Evolutionary conservation across 1,139 yeast genomes (phyloP).

Genomic region (Debaryomyces robertsiae): DNA sequence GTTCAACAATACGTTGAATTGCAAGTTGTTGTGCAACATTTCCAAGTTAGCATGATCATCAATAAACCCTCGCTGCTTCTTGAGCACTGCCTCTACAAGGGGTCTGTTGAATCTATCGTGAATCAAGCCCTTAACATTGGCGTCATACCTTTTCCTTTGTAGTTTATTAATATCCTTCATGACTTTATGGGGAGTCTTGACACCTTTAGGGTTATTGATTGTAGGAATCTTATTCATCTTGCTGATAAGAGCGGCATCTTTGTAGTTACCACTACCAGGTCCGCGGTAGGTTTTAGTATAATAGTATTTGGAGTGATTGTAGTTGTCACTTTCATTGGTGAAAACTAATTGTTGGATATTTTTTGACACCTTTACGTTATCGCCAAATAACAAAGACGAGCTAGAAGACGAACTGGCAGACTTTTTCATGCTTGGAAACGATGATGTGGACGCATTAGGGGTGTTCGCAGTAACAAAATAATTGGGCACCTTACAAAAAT

Average conservation of each 20-base stretch:
- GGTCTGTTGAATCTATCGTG: constrained; percentile 38
- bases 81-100: constrained; percentile 33
- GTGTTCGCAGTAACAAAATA: constrained; percentile 38
- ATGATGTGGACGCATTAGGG: constrained; percentile 13
- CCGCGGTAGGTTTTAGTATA: constrained; percentile 47
- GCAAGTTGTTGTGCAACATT: constrained; percentile 47
- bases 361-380: constrained; percentile 32
- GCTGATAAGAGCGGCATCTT: constrained; percentile 47
- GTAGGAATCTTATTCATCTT: constrained; percentile 39
- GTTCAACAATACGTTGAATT: constrained; percentile 44
- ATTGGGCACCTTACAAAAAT: constrained; percentile 47
- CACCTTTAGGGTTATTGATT: constrained; percentile 18
- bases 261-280: constrained; percentile 51
- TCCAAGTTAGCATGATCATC: constrained; percentile 46
- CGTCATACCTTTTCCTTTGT: constrained; percentile 25
- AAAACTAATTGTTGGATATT: constrained; percentile 40
- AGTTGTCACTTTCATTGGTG: constrained; percentile 39
- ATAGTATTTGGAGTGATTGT: constrained; percentile 40
- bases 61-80: constrained; percentile 33
- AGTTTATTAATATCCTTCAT: constrained; percentile 17
- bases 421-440: constrained; percentile 17
- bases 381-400: constrained; percentile 28
- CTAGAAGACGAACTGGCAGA: constrained; percentile 22
- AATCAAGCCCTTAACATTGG: constrained; percentile 41
- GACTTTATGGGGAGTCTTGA: constrained; percentile 21